Evolutionary conservation across 208 protist species (phyloP).

Genomic region (Leishmania turanica): DNA sequence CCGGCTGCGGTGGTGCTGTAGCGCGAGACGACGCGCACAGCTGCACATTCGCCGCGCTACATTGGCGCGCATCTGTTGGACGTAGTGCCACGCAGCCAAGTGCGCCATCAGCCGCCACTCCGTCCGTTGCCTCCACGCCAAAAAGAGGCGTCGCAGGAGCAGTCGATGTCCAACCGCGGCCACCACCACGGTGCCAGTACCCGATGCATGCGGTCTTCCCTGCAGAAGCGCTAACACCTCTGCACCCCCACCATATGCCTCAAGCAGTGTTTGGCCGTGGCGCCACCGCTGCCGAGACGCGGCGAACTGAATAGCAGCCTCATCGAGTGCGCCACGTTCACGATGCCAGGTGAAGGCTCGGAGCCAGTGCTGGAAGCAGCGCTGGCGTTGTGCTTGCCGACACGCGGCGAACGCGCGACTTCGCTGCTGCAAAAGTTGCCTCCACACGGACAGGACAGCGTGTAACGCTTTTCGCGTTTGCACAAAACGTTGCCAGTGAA

Average conservation of each 20-base stretch:
- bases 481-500: conserved; percentile 36
- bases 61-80: conserved; percentile 21
- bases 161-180: conserved; percentile 26
- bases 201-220: conserved; percentile 4
- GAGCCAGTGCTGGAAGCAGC: conserved; percentile 36
- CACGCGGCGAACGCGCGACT: conserved; percentile 11
- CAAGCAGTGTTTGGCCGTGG: not conserved
- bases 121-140: conserved; percentile 42
- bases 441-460: conserved; percentile 13
- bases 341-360: conserved; percentile 23
- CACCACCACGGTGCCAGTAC: conserved; percentile 6
- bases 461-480: not conserved
- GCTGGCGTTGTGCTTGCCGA: conserved; percentile 8
- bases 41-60: conserved; percentile 10
- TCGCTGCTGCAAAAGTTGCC: conserved; percentile 19
- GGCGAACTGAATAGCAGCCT: conserved; percentile 21
- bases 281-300: not conserved
- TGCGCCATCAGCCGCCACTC: conserved; percentile 39
- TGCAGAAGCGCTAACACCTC: conserved; percentile 20
- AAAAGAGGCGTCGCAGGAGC: conserved; percentile 23
- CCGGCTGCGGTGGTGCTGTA: conserved; percentile 11
- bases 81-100: conserved; percentile 36
- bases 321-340: conserved; percentile 22
- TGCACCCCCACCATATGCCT: not conserved
- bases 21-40: conserved; percentile 16